phyloP scores from a whole-genome alignment of 768 basidiomycete genomes.

The Russula griseocarnosa region DNA sequence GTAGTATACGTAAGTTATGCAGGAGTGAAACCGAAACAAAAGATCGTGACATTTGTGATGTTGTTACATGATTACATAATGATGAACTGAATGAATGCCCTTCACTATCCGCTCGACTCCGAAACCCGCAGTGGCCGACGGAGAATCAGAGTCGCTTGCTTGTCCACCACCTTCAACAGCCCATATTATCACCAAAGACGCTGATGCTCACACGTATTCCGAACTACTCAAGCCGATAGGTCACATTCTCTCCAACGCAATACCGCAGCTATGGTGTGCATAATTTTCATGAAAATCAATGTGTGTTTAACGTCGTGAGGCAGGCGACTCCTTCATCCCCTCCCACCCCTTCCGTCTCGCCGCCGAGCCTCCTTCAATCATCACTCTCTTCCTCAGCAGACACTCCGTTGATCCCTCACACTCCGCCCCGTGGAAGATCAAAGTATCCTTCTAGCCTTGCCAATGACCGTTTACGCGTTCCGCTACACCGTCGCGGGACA shows the following conservation, averaged over 20 bases:
- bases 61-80: background rate
- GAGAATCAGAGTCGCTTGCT: background rate
- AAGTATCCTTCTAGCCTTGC: constrained; percentile 57
- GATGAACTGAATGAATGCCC: background rate
- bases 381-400: constrained; percentile 19
- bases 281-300: background rate
- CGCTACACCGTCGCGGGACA: constrained; percentile 72
- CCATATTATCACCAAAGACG: background rate
- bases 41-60: no score
- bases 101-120: no score
- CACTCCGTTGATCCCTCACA: constrained; percentile 11
- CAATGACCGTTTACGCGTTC: constrained; percentile 47
- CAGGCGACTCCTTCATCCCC: constrained; percentile 5
- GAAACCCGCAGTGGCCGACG: background rate
- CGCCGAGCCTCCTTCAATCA: constrained; percentile 24
- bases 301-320: background rate
- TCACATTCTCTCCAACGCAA: constrained; percentile 8
- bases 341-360: constrained; percentile 17
- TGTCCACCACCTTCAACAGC: constrained; percentile 2
- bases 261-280: constrained; percentile 4
- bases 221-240: constrained; percentile 4
- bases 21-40: no score
- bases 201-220: constrained; percentile 7
- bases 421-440: constrained; percentile 26
- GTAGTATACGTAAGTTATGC: no score